Conservation (phyloP, 345 rosid genomes). For the Lagerstroemia speciosa region DNA sequence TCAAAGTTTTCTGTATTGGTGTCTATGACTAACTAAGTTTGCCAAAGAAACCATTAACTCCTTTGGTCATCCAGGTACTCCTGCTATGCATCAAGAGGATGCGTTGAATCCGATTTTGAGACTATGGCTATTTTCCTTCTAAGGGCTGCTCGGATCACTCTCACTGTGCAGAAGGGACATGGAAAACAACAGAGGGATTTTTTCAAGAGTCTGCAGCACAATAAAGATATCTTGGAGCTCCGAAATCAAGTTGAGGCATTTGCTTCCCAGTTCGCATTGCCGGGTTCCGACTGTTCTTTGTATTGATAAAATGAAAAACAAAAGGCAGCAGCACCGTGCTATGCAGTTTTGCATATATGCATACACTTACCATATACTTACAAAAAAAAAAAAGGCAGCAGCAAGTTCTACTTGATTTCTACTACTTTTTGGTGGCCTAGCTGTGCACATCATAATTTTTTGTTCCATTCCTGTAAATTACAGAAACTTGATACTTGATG, state of each 20-base stretch:
- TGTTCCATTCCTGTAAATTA: not conserved
- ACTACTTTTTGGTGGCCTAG: too few species aligned
- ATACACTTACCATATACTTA: not conserved
- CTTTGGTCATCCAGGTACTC: constrained; percentile 50
- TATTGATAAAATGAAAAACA: too few species aligned
- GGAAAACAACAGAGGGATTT: constrained; percentile 63
- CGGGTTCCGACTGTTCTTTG: constrained; percentile 53
- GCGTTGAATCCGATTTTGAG: constrained; percentile 86
- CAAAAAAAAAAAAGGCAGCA: too few species aligned
- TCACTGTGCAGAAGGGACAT: constrained; percentile 59
- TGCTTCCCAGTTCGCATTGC: constrained; percentile 90
- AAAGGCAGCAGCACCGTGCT: not conserved
- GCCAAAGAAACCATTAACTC: not conserved
- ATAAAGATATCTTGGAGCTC: constrained; percentile 64
- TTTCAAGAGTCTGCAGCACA: constrained; percentile 51
- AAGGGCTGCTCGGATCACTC: constrained; percentile 67
- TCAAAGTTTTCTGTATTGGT: not conserved
- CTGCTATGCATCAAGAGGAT: constrained; percentile 97
- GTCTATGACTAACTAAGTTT: not conserved
- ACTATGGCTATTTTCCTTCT: constrained; percentile 71
- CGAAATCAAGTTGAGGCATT: constrained; percentile 73
- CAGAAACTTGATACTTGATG: not conserved
- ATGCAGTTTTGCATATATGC: not conserved
- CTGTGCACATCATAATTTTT: not conserved
- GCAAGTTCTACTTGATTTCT: not conserved